Evolutionary conservation across 2,329 filamentous ascomycete genomes (phyloP), one percentile per base, ranked within the genome.

Genomic region (Tolypocladium endophyticum): DNA sequence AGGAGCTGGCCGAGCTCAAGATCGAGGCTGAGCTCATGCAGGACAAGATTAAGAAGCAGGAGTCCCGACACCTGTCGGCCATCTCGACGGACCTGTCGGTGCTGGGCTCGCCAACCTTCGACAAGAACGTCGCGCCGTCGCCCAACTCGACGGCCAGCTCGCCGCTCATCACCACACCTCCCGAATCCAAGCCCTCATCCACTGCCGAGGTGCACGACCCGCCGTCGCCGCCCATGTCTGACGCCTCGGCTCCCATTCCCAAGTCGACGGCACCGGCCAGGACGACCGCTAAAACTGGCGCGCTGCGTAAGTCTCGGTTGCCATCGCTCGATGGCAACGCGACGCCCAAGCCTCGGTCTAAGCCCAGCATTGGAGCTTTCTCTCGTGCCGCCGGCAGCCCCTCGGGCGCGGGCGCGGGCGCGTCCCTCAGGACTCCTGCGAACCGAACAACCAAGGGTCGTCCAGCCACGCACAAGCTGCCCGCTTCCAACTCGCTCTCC

Each of bases 1-100:
- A 97, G 69, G 94, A 99, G 72, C 80, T 97, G 16, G 89, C 90
- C 7, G 94, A 99, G 71, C 81, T 97, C 66, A 95, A 91, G 78
- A 91, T 99, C 63, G 94, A 99, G 75, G 88, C 89, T 61, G 94
- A 97, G 70, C 94, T 99, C 68, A 84, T 93, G 68, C 88, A 94
- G 69, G 91, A 96, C 79, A 97, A 97, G 81, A 80, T 97, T 70
- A 89, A 89, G 70, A 89, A 92, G 73, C 78, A 84, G 53, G 81
- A 84, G 64, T 68, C 71, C 33, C 81, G 84, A 56, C 83, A 86
- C 65, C 72, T 87, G 28, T 84, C 83, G 45, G 72, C 77, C 62
- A 79, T 87, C 57, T 82, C 82, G 16, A 87, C 84, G 62, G 82
- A 87, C 67, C 73, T 86, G n/a, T 85, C 83, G 25, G 74, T 82